Evolutionary conservation across 305 asterid genomes (phyloP), one percentile per base, ranked within the genome.

Genomic region (Ruellia speciosa): DNA sequence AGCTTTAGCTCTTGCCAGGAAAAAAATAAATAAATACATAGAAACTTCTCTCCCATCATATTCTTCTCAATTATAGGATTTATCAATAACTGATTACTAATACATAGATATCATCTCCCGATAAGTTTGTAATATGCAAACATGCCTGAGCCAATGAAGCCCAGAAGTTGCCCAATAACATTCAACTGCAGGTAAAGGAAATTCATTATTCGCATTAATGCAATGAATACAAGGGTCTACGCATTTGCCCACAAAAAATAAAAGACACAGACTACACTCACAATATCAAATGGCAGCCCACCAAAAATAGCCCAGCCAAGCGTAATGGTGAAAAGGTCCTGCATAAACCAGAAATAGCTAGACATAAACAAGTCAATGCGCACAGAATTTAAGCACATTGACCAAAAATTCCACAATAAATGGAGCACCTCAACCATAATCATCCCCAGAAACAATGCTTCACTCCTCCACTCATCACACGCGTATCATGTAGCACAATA

Each of bases 291-390:
- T 56, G 98, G 98, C 70, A 90, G 93, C 48, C 98, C 95, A 0
- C 97, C 97, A 59, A 90, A 90, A 39, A 90, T 71, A 46, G 75
- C 69, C 97, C 97, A 90, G 62, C 98, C 98, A 24, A 90, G 79
- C 0, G 90, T 5, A 70, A 90, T 86, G 14, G 98, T 90, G 77
- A 90, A 90, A 52, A 90, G 75, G 78, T 90, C 98, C 96, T 87
- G 50, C 47, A 66, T 10, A 46, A 62, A 56, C 19, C 18, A 9
- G 50, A 68, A 24, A 12, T 34, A 17, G 31, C 18, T 14, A 14
- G 17, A 15, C 18, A 49, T 37, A 28, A 55, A 35, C 6, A 62
- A 45, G 0, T 39, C 18, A 35, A 64, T 16, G 37, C 24, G 8
- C 41, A 37, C 9, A 37, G 1, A 37, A 37, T 37, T 24, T 24